A percentile compares a stretch with the other conserved stretches of the same genome.
These are phyloP conservation scores for Penstemon barbatus DNA, from an alignment of 257 asterid genomes.

Conservation along the genomic window DNA sequence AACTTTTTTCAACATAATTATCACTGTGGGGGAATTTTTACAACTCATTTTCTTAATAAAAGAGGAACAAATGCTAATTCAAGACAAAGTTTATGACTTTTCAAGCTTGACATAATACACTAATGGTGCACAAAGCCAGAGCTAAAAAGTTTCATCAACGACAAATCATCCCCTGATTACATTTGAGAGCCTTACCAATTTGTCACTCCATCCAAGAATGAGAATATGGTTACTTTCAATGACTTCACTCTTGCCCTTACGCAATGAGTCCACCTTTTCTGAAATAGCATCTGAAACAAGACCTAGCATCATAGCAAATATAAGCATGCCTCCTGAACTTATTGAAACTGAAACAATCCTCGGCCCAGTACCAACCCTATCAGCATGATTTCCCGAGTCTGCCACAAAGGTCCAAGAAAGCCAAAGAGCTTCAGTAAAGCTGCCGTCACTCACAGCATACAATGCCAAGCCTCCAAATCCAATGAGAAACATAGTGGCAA, in stretches of 20 bases:
- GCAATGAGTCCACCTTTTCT: slow-evolving; percentile 90
- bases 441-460: slow-evolving; percentile 88
- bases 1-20: slow-evolving; percentile 7
- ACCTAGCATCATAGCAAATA: slow-evolving; percentile 99
- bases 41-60: neutral
- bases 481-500: slow-evolving; percentile 90
- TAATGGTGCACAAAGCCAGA: slow-evolving; percentile 24
- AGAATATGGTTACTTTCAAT: slow-evolving; percentile 90
- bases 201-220: slow-evolving; percentile 99
- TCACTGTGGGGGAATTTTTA: neutral
- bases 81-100: slow-evolving; percentile 1
- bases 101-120: slow-evolving; percentile 15
- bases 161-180: slow-evolving; percentile 9
- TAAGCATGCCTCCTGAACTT: slow-evolving; percentile 97
- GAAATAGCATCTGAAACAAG: slow-evolving; percentile 99
- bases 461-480: slow-evolving; percentile 94
- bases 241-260: slow-evolving; percentile 99
- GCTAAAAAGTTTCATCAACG: slow-evolving; percentile 19
- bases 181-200: slow-evolving; percentile 61
- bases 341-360: slow-evolving; percentile 91
- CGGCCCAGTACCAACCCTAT: slow-evolving; percentile 82
- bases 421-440: slow-evolving; percentile 94
- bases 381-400: slow-evolving; percentile 96
- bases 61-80: slow-evolving; percentile 8
- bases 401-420: slow-evolving; percentile 96